A percentile compares a stretch with the other conserved stretches of the same genome.
Evolutionary conservation across 108 stramenopile species (phyloP).

Genomic region (Mediolabrus comicus): DNA sequence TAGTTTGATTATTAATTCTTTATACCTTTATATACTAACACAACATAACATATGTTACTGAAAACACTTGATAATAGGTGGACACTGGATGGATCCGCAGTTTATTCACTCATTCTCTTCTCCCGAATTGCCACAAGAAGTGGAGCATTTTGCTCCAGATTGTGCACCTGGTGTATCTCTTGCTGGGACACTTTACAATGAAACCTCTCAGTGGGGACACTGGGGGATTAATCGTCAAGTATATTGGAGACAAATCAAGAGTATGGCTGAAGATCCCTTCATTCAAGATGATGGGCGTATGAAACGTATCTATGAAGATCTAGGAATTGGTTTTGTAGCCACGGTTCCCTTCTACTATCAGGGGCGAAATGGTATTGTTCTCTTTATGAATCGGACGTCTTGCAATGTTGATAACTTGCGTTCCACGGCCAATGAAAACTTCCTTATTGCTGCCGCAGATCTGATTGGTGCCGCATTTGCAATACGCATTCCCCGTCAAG

Average conservation of each 20-base stretch:
- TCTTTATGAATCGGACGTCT: slow-evolving; percentile 28
- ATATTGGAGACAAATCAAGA: slow-evolving; percentile 22
- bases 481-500: slow-evolving; percentile 6
- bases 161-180: slow-evolving; percentile 11
- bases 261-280: slow-evolving; percentile 32
- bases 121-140: not conserved
- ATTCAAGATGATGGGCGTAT: slow-evolving; percentile 24
- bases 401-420: slow-evolving; percentile 2
- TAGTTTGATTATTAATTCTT: too few relatives aligned
- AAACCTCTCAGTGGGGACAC: not conserved
- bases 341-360: slow-evolving; percentile 20
- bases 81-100: slow-evolving; percentile 20
- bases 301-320: slow-evolving; percentile 7
- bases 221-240: slow-evolving; percentile 10
- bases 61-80: too few relatives aligned
- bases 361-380: slow-evolving; percentile 25
- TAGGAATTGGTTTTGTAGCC: slow-evolving; percentile 35
- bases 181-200: slow-evolving; percentile 4
- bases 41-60: too few relatives aligned
- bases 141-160: not conserved
- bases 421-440: slow-evolving; percentile 16
- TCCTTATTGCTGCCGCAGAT: slow-evolving; percentile 15
- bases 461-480: slow-evolving; percentile 30
- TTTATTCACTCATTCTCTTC: not conserved
- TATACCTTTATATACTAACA: too few relatives aligned